Evolutionary conservation across 208 protist genomes (phyloP).

Genomic region (Herpetomonas muscarum): DNA sequence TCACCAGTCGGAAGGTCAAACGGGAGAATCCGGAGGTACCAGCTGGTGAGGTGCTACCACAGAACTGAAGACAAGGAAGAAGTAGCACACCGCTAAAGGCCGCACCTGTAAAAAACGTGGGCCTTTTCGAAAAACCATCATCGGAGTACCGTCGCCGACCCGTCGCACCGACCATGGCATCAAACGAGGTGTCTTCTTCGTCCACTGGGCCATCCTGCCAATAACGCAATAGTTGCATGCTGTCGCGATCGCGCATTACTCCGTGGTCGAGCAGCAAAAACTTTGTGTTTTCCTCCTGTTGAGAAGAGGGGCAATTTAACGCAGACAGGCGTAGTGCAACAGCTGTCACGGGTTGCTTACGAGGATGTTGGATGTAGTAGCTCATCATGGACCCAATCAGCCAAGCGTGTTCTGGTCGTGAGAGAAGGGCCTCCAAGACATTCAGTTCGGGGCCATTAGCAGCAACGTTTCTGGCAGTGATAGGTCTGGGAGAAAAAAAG

Average conservation of each 20-base stretch:
- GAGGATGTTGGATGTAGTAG: slow-evolving; percentile 2
- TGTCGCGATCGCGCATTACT: background rate
- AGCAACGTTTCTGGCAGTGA: background rate
- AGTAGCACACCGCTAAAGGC: background rate
- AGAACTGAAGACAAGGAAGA: slow-evolving; percentile 2
- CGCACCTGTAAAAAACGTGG: too few species aligned
- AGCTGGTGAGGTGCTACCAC: too few species aligned
- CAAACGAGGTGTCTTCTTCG: background rate
- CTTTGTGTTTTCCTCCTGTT: background rate
- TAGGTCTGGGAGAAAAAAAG: background rate
- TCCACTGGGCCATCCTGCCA: background rate
- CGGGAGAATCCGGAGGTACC: too few species aligned
- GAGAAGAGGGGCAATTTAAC: too few species aligned
- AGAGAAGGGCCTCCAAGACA: background rate
- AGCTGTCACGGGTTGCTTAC: background rate
- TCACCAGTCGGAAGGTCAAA: slow-evolving; percentile 13
- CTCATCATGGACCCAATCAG: background rate
- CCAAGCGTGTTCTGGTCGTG: background rate
- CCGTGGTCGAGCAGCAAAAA: slow-evolving; percentile 1
- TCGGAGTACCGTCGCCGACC: too few species aligned
- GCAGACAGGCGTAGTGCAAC: background rate
- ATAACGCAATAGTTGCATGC: slow-evolving; percentile 8
- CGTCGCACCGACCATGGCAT: too few species aligned
- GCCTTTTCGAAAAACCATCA: too few species aligned
- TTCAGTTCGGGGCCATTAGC: background rate